These are phyloP conservation scores for Geosmithia putterillii DNA, from an alignment of 2,329 filamentous ascomycete species.

Conservation along the genomic window DNA sequence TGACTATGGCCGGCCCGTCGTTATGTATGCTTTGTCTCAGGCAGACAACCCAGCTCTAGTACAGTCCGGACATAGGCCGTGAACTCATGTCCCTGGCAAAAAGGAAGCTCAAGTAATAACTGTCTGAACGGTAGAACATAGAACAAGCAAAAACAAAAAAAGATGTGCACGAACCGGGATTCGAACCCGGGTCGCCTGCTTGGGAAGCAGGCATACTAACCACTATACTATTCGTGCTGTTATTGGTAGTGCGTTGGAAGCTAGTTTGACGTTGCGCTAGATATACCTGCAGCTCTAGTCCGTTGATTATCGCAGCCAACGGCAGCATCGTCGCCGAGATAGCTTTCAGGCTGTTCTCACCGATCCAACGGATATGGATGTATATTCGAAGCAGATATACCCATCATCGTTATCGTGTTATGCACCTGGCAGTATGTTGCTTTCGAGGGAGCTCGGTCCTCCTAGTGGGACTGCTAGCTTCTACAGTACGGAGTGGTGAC, in stretches of 20 bases:
- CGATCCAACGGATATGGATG: too few species aligned
- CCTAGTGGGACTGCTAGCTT: not conserved
- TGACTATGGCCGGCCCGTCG: too few species aligned
- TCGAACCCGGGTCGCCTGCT: conserved; percentile 23
- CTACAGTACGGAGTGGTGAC: not conserved
- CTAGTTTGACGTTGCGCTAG: not conserved
- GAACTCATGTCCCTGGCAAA: not conserved
- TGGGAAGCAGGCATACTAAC: conserved; percentile 27
- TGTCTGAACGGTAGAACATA: not conserved
- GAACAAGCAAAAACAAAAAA: conserved; percentile 4
- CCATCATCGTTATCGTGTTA: not conserved
- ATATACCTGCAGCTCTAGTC: not conserved
- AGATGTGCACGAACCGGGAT: conserved; percentile 17
- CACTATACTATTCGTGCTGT: conserved; percentile 20
- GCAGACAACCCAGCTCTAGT: too few species aligned
- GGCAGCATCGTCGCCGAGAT: too few species aligned
- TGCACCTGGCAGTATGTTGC: not conserved
- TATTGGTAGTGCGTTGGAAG: not conserved
- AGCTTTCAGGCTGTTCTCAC: too few species aligned
- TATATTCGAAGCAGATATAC: not conserved
- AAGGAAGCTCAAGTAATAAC: not conserved
- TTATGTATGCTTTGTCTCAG: too few species aligned
- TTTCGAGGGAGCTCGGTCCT: not conserved
- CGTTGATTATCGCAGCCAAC: too few species aligned
- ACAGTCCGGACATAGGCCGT: too few species aligned